A percentile compares a stretch with the other conserved stretches of the same genome.
Evolutionary conservation across 768 basidiomycete species (phyloP).

Genomic region (Candolleomyces efflorescens): DNA sequence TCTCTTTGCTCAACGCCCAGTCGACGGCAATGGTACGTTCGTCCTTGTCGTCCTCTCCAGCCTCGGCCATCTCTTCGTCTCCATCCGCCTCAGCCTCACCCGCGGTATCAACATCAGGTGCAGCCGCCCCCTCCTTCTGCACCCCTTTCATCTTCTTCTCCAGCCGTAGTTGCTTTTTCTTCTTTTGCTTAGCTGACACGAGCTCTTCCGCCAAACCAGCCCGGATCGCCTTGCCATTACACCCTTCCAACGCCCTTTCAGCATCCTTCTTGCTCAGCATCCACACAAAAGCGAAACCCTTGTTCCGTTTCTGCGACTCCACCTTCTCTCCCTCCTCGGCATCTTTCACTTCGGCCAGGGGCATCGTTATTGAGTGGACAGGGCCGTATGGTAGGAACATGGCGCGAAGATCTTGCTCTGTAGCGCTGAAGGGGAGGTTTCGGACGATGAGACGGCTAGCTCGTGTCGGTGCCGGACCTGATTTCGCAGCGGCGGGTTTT

Average conservation of each 20-base stretch:
- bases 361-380: conserved; percentile 81
- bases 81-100: conserved; percentile 28
- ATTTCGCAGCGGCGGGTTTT: conserved; percentile 33
- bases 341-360: conserved; percentile 30
- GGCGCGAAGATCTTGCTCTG: conserved; percentile 79
- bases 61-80: conserved; percentile 17
- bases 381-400: conserved; percentile 87
- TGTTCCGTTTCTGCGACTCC: conserved; percentile 32
- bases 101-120: too few relatives aligned
- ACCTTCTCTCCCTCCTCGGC: conserved; percentile 24
- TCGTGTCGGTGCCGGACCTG: conserved; percentile 48
- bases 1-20: conserved; percentile 93
- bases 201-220: conserved; percentile 57
- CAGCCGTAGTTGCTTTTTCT: conserved; percentile 56
- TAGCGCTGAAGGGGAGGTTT: conserved; percentile 82
- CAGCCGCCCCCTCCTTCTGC: conserved; percentile 34
- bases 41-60: conserved; percentile 30
- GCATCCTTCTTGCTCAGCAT: conserved; percentile 84
- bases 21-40: conserved; percentile 86
- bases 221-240: conserved; percentile 70
- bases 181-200: conserved; percentile 64
- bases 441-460: conserved; percentile 85
- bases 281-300: conserved; percentile 96
- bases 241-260: conserved; percentile 70
- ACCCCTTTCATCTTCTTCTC: conserved; percentile 44